Evolutionary conservation across 169 alveolate species (phyloP).

Genomic region (Besnoitia besnoiti): DNA sequence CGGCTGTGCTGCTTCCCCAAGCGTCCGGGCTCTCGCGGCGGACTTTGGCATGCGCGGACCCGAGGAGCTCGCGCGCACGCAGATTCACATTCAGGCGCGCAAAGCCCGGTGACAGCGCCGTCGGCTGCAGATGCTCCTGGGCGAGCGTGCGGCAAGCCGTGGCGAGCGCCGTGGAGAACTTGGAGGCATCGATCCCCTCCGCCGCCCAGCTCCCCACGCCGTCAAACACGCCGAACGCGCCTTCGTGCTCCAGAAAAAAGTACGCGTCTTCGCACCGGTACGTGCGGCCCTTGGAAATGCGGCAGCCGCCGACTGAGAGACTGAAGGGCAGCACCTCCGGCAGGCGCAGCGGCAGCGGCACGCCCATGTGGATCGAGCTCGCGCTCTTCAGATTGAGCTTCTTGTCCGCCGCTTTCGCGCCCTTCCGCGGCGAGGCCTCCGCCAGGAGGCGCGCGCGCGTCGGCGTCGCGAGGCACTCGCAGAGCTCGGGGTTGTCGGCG

Average conservation of each 20-base stretch:
- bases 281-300: slow-evolving; percentile 43
- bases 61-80: slow-evolving; percentile 73
- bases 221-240: slow-evolving; percentile 79
- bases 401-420: not conserved
- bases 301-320: slow-evolving; percentile 50
- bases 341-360: not conserved
- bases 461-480: not conserved
- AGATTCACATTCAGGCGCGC: slow-evolving; percentile 67
- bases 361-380: not conserved
- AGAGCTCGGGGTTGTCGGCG: not conserved
- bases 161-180: slow-evolving; percentile 75
- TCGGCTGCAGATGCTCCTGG: slow-evolving; percentile 62
- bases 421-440: not conserved
- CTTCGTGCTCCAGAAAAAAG: slow-evolving; percentile 72
- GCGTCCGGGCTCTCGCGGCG: slow-evolving; percentile 73
- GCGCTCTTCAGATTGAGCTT: not conserved
- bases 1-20: slow-evolving; percentile 80
- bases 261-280: slow-evolving; percentile 76
- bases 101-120: slow-evolving; percentile 42
- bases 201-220: slow-evolving; percentile 81
- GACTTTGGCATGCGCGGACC: slow-evolving; percentile 71
- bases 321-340: slow-evolving; percentile 25
- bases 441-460: not conserved
- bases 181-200: slow-evolving; percentile 79
- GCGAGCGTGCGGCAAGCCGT: slow-evolving; percentile 71